Conservation (phyloP, 192 early-diverging fungal species). For the Gigaspora rosea region DNA sequence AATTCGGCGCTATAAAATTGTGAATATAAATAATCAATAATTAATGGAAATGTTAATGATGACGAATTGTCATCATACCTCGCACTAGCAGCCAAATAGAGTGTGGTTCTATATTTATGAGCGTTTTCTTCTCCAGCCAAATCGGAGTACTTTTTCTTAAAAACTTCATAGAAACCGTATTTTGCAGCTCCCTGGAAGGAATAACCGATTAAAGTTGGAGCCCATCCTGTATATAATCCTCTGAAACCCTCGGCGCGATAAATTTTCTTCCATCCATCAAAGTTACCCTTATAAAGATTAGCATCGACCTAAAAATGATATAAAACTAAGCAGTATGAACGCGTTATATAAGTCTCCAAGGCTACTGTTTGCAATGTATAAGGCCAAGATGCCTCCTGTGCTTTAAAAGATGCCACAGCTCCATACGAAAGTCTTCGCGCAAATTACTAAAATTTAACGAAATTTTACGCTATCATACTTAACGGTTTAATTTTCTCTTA, state of each 20-base stretch:
- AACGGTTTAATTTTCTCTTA: background rate
- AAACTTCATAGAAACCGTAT: conserved; percentile 90
- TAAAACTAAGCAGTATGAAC: background rate
- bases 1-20: conserved; percentile 64
- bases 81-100: conserved; percentile 70
- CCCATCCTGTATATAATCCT: conserved; percentile 76
- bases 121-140: conserved; percentile 70
- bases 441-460: too few relatives aligned
- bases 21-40: too few relatives aligned
- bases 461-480: too few relatives aligned
- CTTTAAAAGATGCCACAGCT: too few relatives aligned
- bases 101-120: conserved; percentile 69
- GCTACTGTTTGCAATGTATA: too few relatives aligned
- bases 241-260: conserved; percentile 59
- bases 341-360: too few relatives aligned
- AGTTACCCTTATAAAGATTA: conserved; percentile 39
- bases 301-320: conserved; percentile 37
- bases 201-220: conserved; percentile 82
- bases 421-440: too few relatives aligned
- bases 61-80: background rate
- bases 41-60: too few relatives aligned
- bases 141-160: conserved; percentile 74
- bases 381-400: too few relatives aligned
- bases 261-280: conserved; percentile 46
- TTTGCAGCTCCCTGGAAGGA: conserved; percentile 76